Conservation (phyloP, 148 eudicot genomes). For the Spergularia bocconei region DNA sequence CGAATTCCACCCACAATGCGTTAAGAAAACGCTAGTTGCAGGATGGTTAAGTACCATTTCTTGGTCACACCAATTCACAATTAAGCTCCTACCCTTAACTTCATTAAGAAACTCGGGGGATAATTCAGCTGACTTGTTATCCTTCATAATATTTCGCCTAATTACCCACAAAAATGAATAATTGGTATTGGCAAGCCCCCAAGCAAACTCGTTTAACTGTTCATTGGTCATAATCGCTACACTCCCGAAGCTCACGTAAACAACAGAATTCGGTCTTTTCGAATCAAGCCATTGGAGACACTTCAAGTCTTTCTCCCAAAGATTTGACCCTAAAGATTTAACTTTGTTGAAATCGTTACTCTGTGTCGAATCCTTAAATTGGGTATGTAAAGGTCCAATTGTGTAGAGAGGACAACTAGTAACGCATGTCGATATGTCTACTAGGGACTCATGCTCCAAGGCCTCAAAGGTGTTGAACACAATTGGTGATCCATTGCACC, state of each 20-base stretch:
- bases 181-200: slow-evolving; percentile 26
- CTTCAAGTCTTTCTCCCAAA: slow-evolving; percentile 14
- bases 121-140: background rate
- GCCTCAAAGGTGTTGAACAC: slow-evolving; percentile 22
- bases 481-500: slow-evolving; percentile 4
- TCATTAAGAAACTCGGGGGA: background rate
- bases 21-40: background rate
- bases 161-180: slow-evolving; percentile 17
- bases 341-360: background rate
- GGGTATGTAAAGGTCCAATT: slow-evolving; percentile 22
- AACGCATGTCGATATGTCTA: background rate
- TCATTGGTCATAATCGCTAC: slow-evolving; percentile 10
- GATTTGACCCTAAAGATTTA: background rate
- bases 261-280: background rate
- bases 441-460: slow-evolving; percentile 15
- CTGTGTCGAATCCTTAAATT: background rate
- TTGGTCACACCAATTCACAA: slow-evolving; percentile 22
- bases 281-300: slow-evolving; percentile 25
- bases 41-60: slow-evolving; percentile 14
- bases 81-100: slow-evolving; percentile 6
- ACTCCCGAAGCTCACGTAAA: slow-evolving; percentile 27
- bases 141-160: slow-evolving; percentile 4
- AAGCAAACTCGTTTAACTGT: slow-evolving; percentile 20
- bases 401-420: slow-evolving; percentile 2
- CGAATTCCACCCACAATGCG: slow-evolving; percentile 27